Evolutionary conservation across 495 filamentous ascomycete genomes (phyloP), one percentile per base, ranked within the genome.

Genomic region (Penicillium desertorum): DNA sequence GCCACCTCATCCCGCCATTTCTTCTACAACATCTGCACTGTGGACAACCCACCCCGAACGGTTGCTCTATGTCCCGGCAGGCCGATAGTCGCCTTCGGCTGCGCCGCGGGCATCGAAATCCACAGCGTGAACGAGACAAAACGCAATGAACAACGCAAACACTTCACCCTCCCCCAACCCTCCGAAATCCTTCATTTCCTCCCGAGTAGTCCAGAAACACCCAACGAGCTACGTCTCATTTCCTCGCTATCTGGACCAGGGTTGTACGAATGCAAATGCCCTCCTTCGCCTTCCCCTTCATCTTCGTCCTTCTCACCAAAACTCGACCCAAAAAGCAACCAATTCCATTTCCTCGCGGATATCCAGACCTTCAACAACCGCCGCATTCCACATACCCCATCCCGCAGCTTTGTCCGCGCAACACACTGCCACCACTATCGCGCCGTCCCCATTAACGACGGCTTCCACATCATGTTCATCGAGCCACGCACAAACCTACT

Each of bases 41-140:
- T 80, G 10, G 81, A 88, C 53, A 83, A 89, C 56, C 83, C 83
- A 19, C 87, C 88, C 5, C 79, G 81, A 51, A 86, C 82, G 11
- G 81, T 91, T 5, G 83, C 88, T 1, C 81, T 91, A 47, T 89
- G 83, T 56, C 88, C 88, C 11, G 82, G 84, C 30, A 79, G 85
- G 30, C 79, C 80, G 19, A 88, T 85, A 62, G 81, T 89, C 12
- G 88, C 87, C 2, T 90, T 90, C 72, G 88, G 88, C 17, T 89
- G 83, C 48, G 76, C 78, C 22, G 74, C 77, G 9, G 86, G 88
- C 8, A 84, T 91, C 42, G 86, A 91, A 60, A 69, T 91, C 9
- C 86, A 88, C 60, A 91, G 88, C 86, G 72, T 88, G 25, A 86
- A 89, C 63, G 81, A 82, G 41, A 61, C 79, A 27, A 86, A 79